Percentiles rank a stretch among this genome's conserved stretches.
Evolutionary conservation across 2,329 filamentous ascomycete species (phyloP).

Genomic region (Cadophora sp.): DNA sequence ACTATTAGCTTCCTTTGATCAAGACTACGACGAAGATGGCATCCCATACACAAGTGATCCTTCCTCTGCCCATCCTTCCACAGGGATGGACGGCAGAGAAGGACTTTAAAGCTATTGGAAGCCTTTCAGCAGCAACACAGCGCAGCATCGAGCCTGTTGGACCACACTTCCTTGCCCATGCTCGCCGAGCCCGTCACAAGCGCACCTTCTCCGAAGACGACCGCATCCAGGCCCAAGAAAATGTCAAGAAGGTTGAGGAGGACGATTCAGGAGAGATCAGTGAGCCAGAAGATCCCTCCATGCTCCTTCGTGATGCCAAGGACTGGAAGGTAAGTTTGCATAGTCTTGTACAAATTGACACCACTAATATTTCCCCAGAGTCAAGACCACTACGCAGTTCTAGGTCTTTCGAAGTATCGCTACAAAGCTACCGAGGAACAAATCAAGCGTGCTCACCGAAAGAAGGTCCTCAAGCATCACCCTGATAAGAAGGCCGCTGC

Average conservation of each 20-base stretch:
- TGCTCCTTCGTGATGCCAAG: constrained; percentile 93
- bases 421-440: constrained; percentile 94
- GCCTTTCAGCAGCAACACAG: constrained; percentile 78
- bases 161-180: constrained; percentile 96
- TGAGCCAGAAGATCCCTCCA: constrained; percentile 90
- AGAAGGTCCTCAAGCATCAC: constrained; percentile 99
- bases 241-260: constrained; percentile 93
- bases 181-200: constrained; percentile 93
- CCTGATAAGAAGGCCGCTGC: constrained; percentile 98
- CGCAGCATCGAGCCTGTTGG: constrained; percentile 95
- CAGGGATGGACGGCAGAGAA: constrained; percentile 86
- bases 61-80: constrained; percentile 77
- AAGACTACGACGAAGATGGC: constrained; percentile 12
- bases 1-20: not conserved
- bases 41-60: constrained; percentile 50
- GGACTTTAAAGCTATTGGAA: constrained; percentile 85
- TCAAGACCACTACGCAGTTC: constrained; percentile 98
- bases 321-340: constrained; percentile 87
- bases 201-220: constrained; percentile 99
- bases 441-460: constrained; percentile 98
- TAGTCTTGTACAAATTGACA: not conserved
- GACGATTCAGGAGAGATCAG: constrained; percentile 90
- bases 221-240: constrained; percentile 93
- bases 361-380: constrained; percentile 56
- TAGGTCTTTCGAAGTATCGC: constrained; percentile 91